Conservation (phyloP, 345 rosid genomes). For the Melaleuca alternifolia region DNA sequence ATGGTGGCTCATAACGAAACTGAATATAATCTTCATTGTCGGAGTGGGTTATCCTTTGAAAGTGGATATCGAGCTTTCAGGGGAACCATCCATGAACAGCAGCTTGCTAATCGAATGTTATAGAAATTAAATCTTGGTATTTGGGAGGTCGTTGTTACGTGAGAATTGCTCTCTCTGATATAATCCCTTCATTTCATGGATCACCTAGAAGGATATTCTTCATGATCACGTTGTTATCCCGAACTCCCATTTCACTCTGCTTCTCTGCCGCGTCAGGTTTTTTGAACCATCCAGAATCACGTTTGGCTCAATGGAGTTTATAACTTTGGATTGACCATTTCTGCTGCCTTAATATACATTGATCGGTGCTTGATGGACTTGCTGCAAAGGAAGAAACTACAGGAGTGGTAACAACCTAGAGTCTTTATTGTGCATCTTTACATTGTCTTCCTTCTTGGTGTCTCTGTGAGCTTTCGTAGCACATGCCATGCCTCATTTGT, state of each 20-base stretch:
- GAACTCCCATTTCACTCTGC: neutral
- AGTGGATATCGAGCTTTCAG: neutral
- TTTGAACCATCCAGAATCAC: neutral
- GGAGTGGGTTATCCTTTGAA: neutral
- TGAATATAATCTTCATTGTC: neutral
- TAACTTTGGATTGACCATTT: neutral
- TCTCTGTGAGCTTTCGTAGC: neutral
- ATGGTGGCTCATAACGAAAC: neutral
- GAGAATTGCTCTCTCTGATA: neutral
- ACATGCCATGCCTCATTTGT: neutral
- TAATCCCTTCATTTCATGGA: neutral
- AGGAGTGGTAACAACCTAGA: neutral
- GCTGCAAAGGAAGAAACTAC: neutral
- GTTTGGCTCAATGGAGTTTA: neutral
- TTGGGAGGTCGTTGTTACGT: neutral
- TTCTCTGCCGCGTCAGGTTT: neutral
- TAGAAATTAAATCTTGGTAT: neutral
- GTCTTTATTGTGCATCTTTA: neutral
- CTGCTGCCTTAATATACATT: neutral
- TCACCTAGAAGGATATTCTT: neutral
- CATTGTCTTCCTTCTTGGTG: neutral
- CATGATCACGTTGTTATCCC: neutral
- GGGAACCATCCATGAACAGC: neutral
- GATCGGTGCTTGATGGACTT: neutral
- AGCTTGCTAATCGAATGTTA: neutral